Evolutionary conservation across 176 grass and related monocot species (phyloP).

Genomic region (Ampelocalamus luodianensis): DNA sequence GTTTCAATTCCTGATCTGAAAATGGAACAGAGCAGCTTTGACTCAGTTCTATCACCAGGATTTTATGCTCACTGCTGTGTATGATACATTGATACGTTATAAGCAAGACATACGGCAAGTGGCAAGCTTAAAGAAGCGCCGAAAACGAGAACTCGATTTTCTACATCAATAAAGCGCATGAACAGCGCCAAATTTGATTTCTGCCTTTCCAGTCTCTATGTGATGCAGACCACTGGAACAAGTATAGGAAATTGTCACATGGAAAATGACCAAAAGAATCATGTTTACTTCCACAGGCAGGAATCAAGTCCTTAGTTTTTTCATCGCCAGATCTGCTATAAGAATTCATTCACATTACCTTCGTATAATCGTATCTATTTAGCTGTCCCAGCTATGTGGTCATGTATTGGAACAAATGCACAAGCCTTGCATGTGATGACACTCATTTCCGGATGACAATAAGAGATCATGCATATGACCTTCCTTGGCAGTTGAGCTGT

Average conservation of each 20-base stretch:
- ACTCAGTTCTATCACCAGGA: neutral
- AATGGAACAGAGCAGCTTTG: neutral
- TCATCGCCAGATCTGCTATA: neutral
- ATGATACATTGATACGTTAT: neutral
- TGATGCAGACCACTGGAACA: neutral
- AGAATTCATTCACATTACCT: neutral
- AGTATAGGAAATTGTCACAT: neutral
- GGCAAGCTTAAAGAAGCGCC: neutral
- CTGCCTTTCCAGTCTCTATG: no score
- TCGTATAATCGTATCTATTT: neutral
- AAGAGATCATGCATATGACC: neutral
- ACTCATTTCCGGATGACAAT: slow-evolving; percentile 4
- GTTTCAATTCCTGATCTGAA: neutral
- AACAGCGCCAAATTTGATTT: no score
- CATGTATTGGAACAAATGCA: slow-evolving; percentile 11
- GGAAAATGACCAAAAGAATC: neutral
- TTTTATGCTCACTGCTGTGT: neutral
- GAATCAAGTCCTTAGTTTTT: neutral
- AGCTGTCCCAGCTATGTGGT: neutral
- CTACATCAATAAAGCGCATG: no score
- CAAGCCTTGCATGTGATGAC: neutral
- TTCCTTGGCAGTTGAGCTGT: neutral
- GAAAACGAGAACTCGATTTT: no score
- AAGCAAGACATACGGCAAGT: neutral
- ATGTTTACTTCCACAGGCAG: neutral